phyloP scores from a whole-genome alignment of 371 early-diverging fungal species.

The Haplosporangium sp. region DNA sequence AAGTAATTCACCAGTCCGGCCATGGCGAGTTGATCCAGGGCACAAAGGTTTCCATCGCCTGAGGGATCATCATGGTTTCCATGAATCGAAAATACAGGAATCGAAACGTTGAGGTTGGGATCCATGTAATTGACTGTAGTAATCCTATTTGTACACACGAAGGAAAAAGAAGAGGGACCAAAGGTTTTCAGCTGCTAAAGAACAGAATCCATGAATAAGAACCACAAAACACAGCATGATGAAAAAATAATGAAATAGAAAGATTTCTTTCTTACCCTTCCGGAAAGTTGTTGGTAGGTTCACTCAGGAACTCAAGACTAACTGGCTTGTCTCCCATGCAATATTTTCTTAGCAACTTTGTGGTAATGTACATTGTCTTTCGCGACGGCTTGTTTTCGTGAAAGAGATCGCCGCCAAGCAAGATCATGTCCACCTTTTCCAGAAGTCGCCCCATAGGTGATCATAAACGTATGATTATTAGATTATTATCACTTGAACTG shows the following conservation, averaged over 20 bases:
- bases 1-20: conserved; percentile 97
- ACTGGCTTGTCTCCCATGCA: conserved; percentile 86
- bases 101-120: conserved; percentile 86
- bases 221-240: background rate
- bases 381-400: conserved; percentile 98
- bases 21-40: conserved; percentile 87
- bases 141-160: conserved; percentile 35
- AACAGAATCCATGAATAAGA: too few relatives aligned
- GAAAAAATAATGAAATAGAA: background rate
- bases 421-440: conserved; percentile 88
- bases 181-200: too few relatives aligned
- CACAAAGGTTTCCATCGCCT: conserved; percentile 87
- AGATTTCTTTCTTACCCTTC: conserved; percentile 51
- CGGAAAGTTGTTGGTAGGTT: conserved; percentile 80
- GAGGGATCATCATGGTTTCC: conserved; percentile 99
- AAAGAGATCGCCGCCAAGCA: conserved; percentile 99
- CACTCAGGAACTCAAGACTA: conserved; percentile 80
- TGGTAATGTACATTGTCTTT: conserved; percentile 78
- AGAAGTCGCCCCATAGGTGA: background rate
- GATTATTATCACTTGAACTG: background rate
- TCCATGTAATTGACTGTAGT: conserved; percentile 87
- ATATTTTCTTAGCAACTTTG: conserved; percentile 83
- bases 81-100: conserved; percentile 98
- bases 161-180: background rate
- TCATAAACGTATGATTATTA: background rate